phyloP scores from a whole-genome alignment of 2,329 filamentous ascomycete genomes.

The Knufia fluminis region DNA sequence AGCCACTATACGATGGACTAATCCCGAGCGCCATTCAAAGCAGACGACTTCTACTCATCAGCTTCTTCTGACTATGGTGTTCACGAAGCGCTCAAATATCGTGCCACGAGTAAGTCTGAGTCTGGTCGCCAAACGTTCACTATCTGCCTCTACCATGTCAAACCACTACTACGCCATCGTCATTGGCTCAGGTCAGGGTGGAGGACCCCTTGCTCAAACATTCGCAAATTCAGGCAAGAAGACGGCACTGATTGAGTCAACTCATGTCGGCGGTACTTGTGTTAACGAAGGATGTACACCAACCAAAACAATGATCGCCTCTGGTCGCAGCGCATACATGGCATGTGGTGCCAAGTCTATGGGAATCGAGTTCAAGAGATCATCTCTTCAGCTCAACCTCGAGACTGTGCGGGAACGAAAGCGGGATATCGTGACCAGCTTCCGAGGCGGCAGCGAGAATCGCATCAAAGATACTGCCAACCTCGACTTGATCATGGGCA shows the following conservation, averaged over 20 bases:
- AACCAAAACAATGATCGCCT: constrained; percentile 49
- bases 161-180: constrained; percentile 36
- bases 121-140: not conserved
- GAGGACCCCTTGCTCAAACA: constrained; percentile 42
- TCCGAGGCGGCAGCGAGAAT: constrained; percentile 40
- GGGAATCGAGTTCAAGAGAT: constrained; percentile 32
- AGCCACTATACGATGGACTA: not conserved
- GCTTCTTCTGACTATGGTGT: not conserved
- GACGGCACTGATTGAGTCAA: constrained; percentile 41
- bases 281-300: constrained; percentile 50
- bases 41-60: not conserved
- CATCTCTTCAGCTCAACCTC: constrained; percentile 38
- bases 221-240: constrained; percentile 38
- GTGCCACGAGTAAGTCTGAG: not conserved
- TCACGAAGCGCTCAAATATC: not conserved
- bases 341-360: constrained; percentile 36
- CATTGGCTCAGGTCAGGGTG: constrained; percentile 46
- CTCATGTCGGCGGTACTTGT: constrained; percentile 45
- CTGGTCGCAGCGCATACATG: constrained; percentile 42
- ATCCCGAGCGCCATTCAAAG: not conserved
- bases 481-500: constrained; percentile 37
- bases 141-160: not conserved
- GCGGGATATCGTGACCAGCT: constrained; percentile 44
- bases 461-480: constrained; percentile 32
- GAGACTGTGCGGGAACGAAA: constrained; percentile 43